These are phyloP conservation scores for Mycena alexandri DNA, from an alignment of 768 basidiomycete genomes.

Conservation along the genomic window DNA sequence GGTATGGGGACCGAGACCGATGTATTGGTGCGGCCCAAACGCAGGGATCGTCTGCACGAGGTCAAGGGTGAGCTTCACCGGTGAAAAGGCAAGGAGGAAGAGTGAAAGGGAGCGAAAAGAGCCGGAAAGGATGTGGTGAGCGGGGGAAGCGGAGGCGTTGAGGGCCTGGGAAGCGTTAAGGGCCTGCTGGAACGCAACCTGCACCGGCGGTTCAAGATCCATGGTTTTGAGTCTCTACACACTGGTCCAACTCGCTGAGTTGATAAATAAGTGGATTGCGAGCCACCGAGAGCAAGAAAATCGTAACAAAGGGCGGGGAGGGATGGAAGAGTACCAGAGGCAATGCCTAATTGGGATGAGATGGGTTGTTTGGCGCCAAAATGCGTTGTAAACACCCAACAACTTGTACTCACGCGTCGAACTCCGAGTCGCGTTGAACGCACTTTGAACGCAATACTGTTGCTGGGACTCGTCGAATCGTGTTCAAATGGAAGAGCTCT, in stretches of 20 bases:
- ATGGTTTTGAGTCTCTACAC: background rate
- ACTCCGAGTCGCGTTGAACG: too few species aligned
- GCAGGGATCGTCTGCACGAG: conserved; percentile 57
- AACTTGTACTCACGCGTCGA: too few species aligned
- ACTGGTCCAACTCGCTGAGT: too few species aligned
- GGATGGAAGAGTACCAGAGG: too few species aligned
- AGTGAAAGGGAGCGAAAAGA: conserved; percentile 67
- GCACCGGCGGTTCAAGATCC: conserved; percentile 19
- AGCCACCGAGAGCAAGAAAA: too few species aligned
- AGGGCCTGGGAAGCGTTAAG: conserved; percentile 1
- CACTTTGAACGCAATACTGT: too few species aligned
- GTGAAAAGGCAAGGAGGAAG: conserved; percentile 63
- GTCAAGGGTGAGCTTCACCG: conserved; percentile 52
- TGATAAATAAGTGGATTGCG: too few species aligned
- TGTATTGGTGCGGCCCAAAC: conserved; percentile 66
- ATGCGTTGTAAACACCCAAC: too few species aligned
- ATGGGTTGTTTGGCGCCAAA: too few species aligned
- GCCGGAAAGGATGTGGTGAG: conserved; percentile 52
- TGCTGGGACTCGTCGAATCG: too few species aligned
- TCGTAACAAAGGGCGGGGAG: too few species aligned
- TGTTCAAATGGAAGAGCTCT: too few species aligned
- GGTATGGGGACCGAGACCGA: conserved; percentile 53
- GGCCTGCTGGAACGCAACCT: conserved; percentile 3
- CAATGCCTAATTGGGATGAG: conserved; percentile 17
- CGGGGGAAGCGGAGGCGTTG: conserved; percentile 4